These are phyloP conservation scores for Candida maris DNA, from an alignment of 805 yeast genomes.

Conservation along the genomic window DNA sequence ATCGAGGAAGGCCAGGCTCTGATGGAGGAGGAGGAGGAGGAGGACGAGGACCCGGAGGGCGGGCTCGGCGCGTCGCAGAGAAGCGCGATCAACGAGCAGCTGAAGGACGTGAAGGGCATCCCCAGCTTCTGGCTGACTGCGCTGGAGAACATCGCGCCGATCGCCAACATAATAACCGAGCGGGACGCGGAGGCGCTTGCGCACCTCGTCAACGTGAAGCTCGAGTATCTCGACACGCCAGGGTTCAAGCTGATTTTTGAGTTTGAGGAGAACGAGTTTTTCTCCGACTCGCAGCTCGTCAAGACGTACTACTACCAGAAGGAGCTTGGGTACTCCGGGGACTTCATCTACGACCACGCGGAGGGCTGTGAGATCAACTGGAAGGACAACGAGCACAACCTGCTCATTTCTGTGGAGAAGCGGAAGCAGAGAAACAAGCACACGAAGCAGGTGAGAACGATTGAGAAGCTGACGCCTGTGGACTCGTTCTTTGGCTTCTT, in stretches of 20 bases:
- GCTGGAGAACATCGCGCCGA: slow-evolving; percentile 75
- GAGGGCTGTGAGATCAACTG: slow-evolving; percentile 86
- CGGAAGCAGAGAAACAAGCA: slow-evolving; percentile 96
- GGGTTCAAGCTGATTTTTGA: slow-evolving; percentile 87
- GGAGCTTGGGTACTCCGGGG: slow-evolving; percentile 92
- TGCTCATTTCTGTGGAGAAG: slow-evolving; percentile 83
- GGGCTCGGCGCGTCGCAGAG: slow-evolving; percentile 4
- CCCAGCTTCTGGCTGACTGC: slow-evolving; percentile 98
- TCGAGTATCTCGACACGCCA: slow-evolving; percentile 78
- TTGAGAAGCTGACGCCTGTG: slow-evolving; percentile 90
- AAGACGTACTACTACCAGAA: slow-evolving; percentile 93
- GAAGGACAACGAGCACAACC: slow-evolving; percentile 75
- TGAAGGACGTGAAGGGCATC: slow-evolving; percentile 58
- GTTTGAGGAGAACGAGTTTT: slow-evolving; percentile 72
- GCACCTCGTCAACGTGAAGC: slow-evolving; percentile 62
- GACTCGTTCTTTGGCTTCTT: slow-evolving; percentile 96
- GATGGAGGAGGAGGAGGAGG: slow-evolving; percentile 45
- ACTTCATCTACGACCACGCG: slow-evolving; percentile 95
- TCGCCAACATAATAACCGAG: slow-evolving; percentile 82
- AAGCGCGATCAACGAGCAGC: slow-evolving; percentile 23
- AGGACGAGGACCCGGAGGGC: slow-evolving; percentile 38
- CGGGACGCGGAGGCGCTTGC: slow-evolving; percentile 83
- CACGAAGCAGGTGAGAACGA: slow-evolving; percentile 93
- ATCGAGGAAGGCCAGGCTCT: slow-evolving; percentile 72
- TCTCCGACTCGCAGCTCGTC: slow-evolving; percentile 65